These are phyloP conservation scores for Chaetomiaceae sp. DNA, from an alignment of 2,329 filamentous ascomycete species.

Conservation along the genomic window DNA sequence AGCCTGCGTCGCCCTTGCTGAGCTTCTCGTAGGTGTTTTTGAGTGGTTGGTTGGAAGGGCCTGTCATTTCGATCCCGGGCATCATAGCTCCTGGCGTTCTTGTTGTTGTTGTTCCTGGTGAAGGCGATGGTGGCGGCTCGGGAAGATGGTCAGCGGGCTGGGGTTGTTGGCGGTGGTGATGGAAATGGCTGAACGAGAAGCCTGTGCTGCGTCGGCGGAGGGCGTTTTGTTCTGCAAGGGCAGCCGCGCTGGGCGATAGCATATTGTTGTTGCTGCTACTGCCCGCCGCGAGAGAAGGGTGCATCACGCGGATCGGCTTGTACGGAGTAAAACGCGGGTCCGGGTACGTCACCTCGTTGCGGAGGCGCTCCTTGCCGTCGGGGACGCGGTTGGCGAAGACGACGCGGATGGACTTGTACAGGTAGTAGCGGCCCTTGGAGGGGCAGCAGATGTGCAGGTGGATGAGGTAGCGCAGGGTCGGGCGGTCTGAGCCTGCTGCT, in stretches of 20 bases:
- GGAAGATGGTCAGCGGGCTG: not conserved
- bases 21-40: conserved; percentile 58
- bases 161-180: not conserved
- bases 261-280: not conserved
- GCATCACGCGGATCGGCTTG: conserved; percentile 60
- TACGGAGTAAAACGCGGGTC: conserved; percentile 84
- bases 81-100: conserved; percentile 14
- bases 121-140: not conserved
- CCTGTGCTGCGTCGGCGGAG: conserved; percentile 55
- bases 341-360: conserved; percentile 83
- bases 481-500: conserved; percentile 46
- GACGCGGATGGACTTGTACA: conserved; percentile 88
- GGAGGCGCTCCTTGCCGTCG: conserved; percentile 87
- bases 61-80: conserved; percentile 23
- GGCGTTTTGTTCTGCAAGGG: conserved; percentile 55
- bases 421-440: conserved; percentile 74
- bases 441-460: conserved; percentile 92
- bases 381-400: conserved; percentile 96
- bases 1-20: conserved; percentile 59
- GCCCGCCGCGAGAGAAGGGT: conserved; percentile 28
- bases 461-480: conserved; percentile 81
- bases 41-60: conserved; percentile 1
- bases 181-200: conserved; percentile 33
- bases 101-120: not conserved
- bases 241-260: conserved; percentile 37